Conservation (phyloP, 148 eudicot genomes). For the Spergularia marina region DNA sequence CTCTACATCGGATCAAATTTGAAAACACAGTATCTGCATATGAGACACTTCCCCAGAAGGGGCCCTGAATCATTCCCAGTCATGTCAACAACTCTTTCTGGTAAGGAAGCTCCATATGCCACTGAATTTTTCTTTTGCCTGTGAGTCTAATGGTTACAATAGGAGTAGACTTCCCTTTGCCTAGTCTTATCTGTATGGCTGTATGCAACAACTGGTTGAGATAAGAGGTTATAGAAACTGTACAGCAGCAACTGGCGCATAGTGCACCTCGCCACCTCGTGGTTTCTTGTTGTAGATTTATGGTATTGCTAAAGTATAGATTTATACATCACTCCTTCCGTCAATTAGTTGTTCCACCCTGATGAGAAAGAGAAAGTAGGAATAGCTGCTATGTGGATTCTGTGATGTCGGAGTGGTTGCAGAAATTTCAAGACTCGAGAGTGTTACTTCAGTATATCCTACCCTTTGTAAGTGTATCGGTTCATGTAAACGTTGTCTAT, state of each 20-base stretch:
- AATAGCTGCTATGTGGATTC: not conserved
- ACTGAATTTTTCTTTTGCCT: not conserved
- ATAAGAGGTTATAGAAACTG: conserved; percentile 2
- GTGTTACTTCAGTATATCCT: not conserved
- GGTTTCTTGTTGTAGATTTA: not conserved
- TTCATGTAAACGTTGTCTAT: conserved; percentile 3
- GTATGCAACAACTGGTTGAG: not conserved
- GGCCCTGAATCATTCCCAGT: conserved; percentile 34
- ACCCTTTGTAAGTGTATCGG: not conserved
- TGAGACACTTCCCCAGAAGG: conserved; percentile 91
- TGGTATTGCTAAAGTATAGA: not conserved
- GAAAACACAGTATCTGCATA: conserved; percentile 96
- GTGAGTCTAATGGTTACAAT: not conserved
- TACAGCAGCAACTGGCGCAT: not conserved
- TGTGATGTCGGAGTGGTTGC: not conserved
- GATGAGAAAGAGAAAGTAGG: not conserved
- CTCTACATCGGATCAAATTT: conserved; percentile 81
- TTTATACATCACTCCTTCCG: not conserved
- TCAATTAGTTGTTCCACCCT: not conserved
- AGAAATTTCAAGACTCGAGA: not conserved
- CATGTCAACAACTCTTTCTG: not conserved
- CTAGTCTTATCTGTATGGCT: not conserved
- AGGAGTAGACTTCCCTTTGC: not conserved
- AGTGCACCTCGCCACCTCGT: not conserved
- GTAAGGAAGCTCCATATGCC: not conserved